phyloP scores from a whole-genome alignment of 2,329 filamentous ascomycete genomes.

The Nemania diffusa region DNA sequence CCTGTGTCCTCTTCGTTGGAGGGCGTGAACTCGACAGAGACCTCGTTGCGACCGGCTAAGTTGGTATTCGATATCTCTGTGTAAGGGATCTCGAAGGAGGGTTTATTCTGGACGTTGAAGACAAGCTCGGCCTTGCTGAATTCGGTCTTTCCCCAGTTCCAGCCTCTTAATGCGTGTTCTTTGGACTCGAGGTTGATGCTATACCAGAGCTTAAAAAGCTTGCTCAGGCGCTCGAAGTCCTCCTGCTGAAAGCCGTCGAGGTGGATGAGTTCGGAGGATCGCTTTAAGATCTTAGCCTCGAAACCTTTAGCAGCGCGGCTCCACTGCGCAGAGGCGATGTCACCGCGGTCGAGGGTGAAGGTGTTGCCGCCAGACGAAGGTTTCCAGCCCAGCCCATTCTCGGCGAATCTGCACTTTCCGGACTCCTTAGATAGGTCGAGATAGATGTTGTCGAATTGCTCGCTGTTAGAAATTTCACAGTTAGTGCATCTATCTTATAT shows the following conservation, averaged over 20 bases:
- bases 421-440: conserved; percentile 92
- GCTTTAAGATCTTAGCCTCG: conserved; percentile 90
- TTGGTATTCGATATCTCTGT: conserved; percentile 98
- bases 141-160: conserved; percentile 99
- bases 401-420: conserved; percentile 93
- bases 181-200: conserved; percentile 90
- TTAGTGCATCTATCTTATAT: conserved; percentile 26
- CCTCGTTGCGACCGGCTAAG: conserved; percentile 95
- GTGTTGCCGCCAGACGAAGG: conserved; percentile 86
- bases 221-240: conserved; percentile 89
- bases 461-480: conserved; percentile 57
- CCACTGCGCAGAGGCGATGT: conserved; percentile 91
- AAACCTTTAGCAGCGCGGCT: conserved; percentile 91
- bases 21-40: conserved; percentile 91
- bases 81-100: conserved; percentile 96
- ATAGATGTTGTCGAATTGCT: conserved; percentile 98
- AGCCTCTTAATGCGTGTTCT: conserved; percentile 93
- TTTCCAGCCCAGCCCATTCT: conserved; percentile 96
- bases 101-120: conserved; percentile 97
- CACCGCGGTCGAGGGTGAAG: conserved; percentile 89
- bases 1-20: conserved; percentile 76
- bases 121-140: conserved; percentile 94
- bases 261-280: conserved; percentile 87
- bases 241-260: conserved; percentile 95
- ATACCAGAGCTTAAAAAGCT: conserved; percentile 98